Evolutionary conservation across 2,329 filamentous ascomycete species (phyloP).

Genomic region (Ophiostoma pallidulum): DNA sequence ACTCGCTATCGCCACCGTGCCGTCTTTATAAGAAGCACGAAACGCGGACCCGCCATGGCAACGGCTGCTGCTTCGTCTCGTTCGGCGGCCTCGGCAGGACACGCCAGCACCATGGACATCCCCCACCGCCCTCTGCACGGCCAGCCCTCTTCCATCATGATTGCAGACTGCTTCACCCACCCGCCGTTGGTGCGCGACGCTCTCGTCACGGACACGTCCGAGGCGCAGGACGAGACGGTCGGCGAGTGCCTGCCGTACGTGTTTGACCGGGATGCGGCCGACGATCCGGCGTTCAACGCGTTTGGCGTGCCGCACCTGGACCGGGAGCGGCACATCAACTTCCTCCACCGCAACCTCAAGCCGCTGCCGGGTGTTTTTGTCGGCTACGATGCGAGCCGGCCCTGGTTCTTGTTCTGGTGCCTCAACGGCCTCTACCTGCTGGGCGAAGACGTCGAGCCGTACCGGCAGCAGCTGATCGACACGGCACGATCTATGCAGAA

Average conservation of each 20-base stretch:
- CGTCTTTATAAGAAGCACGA: conserved; percentile 18
- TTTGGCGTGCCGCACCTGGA: conserved; percentile 68
- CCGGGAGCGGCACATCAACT: conserved; percentile 50
- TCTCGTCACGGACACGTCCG: conserved; percentile 58
- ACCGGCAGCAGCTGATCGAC: conserved; percentile 58
- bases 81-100: not conserved
- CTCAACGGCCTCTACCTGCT: conserved; percentile 66
- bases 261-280: conserved; percentile 37
- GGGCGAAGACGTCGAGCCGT: conserved; percentile 61
- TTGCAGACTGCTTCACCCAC: conserved; percentile 49
- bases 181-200: conserved; percentile 55
- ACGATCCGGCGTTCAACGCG: conserved; percentile 50
- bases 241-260: conserved; percentile 61
- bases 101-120: not conserved
- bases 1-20: conserved; percentile 16
- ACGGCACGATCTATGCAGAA: conserved; percentile 81
- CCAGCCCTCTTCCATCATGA: conserved; percentile 20
- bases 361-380: conserved; percentile 62
- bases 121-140: not conserved
- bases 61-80: not conserved
- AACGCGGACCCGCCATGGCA: conserved; percentile 12
- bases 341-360: conserved; percentile 49
- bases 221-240: conserved; percentile 58
- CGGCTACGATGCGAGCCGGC: conserved; percentile 73
- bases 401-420: conserved; percentile 94